Evolutionary conservation across 176 grass and related monocot species (phyloP), one percentile per base, ranked within the genome.

Genomic region (Ensete glaucum): DNA sequence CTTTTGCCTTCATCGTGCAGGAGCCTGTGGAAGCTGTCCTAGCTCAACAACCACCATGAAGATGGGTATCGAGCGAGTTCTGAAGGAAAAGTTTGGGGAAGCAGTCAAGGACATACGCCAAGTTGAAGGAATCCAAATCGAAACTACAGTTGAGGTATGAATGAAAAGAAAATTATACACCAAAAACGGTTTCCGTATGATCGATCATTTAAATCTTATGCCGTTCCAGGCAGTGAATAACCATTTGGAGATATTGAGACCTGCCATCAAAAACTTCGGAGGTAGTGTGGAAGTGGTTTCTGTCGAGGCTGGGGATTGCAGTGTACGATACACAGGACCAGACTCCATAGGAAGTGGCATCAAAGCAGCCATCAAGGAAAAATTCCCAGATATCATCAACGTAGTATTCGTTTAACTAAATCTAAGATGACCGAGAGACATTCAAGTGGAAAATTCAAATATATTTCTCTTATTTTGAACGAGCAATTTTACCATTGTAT

Each of bases 11-110:
- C 34, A 43, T 43, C 34, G 0, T 81, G 19, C 52, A 98, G 90
- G 94, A 66, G 94, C 94, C 34, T 98, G 90, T 70, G 86, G 90
- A 57, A 98, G 90, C 76, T 98, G 90, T 77, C 86, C 94, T 48
- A 98, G 90, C 76, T 93, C 90, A 19, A 98, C 90, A 10, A 98
- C 90, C 19, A 98, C 94, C 52, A 93, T 93, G 94, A 89, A 88
- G 69, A 93, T 98, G 94, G 94, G 94, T 51, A 98, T 93, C 48
- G 90, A 98, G 77, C 87, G 88, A 22, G 90, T 98, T 26, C 82
- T 98, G 9, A 91, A 89, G 82, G 90, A 98, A 84, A 98, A 98
- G 69, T 98, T 98, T 84, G 88, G 94, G 11, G 86, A 93, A 59
- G 79, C 94, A 72, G 68, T 93, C 64, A 78, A 84, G 57, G 94